phyloP scores from a whole-genome alignment of 2,329 filamentous ascomycete genomes.

The Fonsecaea erecta region DNA sequence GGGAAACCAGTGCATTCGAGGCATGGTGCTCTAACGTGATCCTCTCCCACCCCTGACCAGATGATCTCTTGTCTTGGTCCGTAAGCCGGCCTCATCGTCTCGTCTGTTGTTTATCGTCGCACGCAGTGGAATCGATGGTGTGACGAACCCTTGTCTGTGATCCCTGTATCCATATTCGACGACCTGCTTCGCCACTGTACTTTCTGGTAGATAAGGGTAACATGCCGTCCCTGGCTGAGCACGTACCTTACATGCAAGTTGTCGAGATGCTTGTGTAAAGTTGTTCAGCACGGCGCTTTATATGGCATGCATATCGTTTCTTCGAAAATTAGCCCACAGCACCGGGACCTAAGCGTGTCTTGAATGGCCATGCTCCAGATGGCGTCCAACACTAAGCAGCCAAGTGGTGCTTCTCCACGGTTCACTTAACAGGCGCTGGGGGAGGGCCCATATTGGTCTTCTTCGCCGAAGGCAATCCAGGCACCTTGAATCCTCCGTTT shows the following conservation, averaged over 20 bases:
- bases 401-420: not conserved
- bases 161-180: not conserved
- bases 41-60: not conserved
- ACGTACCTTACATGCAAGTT: not conserved
- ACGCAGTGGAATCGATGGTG: not conserved
- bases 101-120: not conserved
- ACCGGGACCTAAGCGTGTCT: not conserved
- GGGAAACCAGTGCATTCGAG: not conserved
- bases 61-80: not conserved
- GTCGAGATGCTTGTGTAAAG: not conserved
- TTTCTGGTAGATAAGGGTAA: not conserved
- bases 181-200: not conserved
- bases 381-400: not conserved
- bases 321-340: not conserved
- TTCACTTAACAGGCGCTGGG: constrained; percentile 39
- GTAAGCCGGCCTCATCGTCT: not conserved
- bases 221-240: not conserved
- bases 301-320: not conserved
- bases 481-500: constrained; percentile 79
- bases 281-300: not conserved
- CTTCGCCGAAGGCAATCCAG: constrained; percentile 73
- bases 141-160: not conserved
- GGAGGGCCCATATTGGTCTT: constrained; percentile 64
- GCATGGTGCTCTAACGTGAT: not conserved
- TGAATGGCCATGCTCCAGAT: not conserved